These are phyloP conservation scores for Globisporangium rhizosaccharum DNA, from an alignment of 352 stramenopile genomes.

Conservation along the genomic window DNA sequence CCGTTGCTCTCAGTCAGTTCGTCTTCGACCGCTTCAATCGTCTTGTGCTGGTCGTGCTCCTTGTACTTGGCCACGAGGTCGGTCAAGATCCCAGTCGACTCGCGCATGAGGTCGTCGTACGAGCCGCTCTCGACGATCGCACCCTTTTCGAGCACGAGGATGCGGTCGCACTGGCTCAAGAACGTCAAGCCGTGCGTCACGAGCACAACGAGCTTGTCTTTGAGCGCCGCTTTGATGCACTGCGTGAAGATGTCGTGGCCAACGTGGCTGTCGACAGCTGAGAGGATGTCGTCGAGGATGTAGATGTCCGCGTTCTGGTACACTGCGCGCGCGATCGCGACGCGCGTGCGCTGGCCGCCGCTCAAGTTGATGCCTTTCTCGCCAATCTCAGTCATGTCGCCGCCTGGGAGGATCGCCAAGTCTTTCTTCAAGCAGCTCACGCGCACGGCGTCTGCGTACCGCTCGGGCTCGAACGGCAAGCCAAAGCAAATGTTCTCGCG, in stretches of 20 bases:
- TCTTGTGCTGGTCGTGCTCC: constrained; percentile 43
- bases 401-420: constrained; percentile 84
- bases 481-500: constrained; percentile 50
- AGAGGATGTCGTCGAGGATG: constrained; percentile 95
- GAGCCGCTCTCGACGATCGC: constrained; percentile 68
- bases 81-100: constrained; percentile 55
- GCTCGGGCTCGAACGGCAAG: constrained; percentile 25
- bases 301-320: constrained; percentile 95
- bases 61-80: constrained; percentile 59
- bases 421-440: constrained; percentile 83
- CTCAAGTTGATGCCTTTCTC: constrained; percentile 98
- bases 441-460: constrained; percentile 41
- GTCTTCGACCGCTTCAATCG: constrained; percentile 34
- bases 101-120: constrained; percentile 69
- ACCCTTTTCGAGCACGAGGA: constrained; percentile 66
- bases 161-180: constrained; percentile 48
- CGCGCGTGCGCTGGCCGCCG: constrained; percentile 92
- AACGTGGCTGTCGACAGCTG: constrained; percentile 97
- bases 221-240: constrained; percentile 86
- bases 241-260: constrained; percentile 93
- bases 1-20: constrained; percentile 13
- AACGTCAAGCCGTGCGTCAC: constrained; percentile 90
- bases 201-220: constrained; percentile 89
- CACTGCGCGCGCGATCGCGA: constrained; percentile 91
- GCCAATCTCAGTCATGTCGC: constrained; percentile 96